phyloP scores from a whole-genome alignment of 371 early-diverging fungal genomes.

The Mucor velutinosus region DNA sequence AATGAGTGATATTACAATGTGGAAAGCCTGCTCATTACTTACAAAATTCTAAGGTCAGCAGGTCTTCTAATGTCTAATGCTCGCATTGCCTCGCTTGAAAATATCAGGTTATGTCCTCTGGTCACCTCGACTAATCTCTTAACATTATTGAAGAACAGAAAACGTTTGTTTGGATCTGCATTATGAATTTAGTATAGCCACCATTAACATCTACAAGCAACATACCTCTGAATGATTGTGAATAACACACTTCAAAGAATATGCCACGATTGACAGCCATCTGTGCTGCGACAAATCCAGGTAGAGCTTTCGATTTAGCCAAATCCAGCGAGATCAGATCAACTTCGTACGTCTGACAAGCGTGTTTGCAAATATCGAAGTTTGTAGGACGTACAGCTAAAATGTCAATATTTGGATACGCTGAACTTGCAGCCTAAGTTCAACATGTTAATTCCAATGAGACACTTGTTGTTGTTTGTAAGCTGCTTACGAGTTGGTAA shows the following conservation, averaged over 20 bases:
- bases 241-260: constrained; percentile 87
- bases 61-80: constrained; percentile 85
- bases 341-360: constrained; percentile 77
- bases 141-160: constrained; percentile 76
- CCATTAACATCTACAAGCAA: background rate
- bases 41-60: constrained; percentile 86
- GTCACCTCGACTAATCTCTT: constrained; percentile 78
- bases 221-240: constrained; percentile 70
- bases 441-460: background rate
- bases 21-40: constrained; percentile 23
- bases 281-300: constrained; percentile 74
- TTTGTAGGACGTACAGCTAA: constrained; percentile 81
- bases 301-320: constrained; percentile 36
- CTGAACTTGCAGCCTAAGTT: constrained; percentile 51
- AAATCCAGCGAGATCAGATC: constrained; percentile 92
- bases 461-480: background rate
- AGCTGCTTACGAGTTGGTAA: constrained; percentile 63
- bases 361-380: constrained; percentile 78
- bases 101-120: constrained; percentile 85
- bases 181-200: background rate
- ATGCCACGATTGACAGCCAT: constrained; percentile 79
- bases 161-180: constrained; percentile 60
- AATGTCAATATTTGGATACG: constrained; percentile 71
- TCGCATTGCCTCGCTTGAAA: constrained; percentile 77
- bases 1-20: background rate